Conservation (phyloP, 306 rosid species). For the Ziziphus jujuba region DNA sequence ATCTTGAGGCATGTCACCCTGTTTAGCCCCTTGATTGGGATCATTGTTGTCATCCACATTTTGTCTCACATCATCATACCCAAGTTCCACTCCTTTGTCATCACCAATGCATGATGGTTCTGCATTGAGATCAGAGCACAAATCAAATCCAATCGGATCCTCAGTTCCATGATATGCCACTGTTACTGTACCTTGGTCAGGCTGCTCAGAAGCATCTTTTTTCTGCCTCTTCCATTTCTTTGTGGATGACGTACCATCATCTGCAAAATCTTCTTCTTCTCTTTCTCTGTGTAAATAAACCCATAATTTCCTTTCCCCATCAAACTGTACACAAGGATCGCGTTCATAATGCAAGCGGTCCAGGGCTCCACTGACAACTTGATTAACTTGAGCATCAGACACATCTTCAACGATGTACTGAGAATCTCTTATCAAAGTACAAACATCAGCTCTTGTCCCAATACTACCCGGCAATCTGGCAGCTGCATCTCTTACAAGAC, state of each 20-base stretch:
- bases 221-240: conserved; percentile 99
- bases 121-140: conserved; percentile 84
- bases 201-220: conserved; percentile 75
- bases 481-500: conserved; percentile 99
- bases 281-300: conserved; percentile 97
- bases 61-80: conserved; percentile 45
- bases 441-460: conserved; percentile 98
- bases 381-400: conserved; percentile 94
- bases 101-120: conserved; percentile 70
- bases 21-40: conserved; percentile 53
- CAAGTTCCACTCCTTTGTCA: conserved; percentile 62
- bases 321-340: conserved; percentile 98
- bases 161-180: conserved; percentile 64
- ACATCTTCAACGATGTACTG: conserved; percentile 98
- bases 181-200: conserved; percentile 79
- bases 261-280: conserved; percentile 99
- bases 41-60: conserved; percentile 53
- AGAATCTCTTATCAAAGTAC: conserved; percentile 96
- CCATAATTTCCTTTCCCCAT: conserved; percentile 96
- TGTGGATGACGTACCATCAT: conserved; percentile 98
- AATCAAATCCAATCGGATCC: conserved; percentile 71
- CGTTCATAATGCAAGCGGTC: conserved; percentile 99
- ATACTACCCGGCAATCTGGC: conserved; percentile 99
- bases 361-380: conserved; percentile 98
- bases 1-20: conserved; percentile 48